phyloP scores from a whole-genome alignment of 2,329 filamentous ascomycete genomes.

The Cordyceps fumosorosea region DNA sequence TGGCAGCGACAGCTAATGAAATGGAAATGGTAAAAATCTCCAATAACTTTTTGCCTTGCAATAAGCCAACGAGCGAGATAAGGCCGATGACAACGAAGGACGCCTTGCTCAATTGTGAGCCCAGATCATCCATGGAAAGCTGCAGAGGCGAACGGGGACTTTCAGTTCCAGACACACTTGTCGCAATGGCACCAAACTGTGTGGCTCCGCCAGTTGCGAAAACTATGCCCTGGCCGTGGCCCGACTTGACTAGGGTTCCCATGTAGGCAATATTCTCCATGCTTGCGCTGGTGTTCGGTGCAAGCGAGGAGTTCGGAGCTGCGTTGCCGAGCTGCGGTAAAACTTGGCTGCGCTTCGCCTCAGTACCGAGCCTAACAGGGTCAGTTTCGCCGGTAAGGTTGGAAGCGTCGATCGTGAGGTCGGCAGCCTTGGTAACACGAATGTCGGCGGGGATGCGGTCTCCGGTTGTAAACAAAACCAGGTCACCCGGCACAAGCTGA shows the following conservation, averaged over 20 bases:
- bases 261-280: constrained; percentile 94
- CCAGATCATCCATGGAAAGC: constrained; percentile 94
- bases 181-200: constrained; percentile 93
- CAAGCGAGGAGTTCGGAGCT: not conserved
- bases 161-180: constrained; percentile 89
- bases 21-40: constrained; percentile 98
- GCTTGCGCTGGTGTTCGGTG: constrained; percentile 30
- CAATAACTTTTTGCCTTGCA: constrained; percentile 81
- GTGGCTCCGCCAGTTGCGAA: constrained; percentile 91
- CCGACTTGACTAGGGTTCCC: constrained; percentile 92
- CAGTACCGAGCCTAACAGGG: constrained; percentile 71
- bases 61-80: constrained; percentile 83
- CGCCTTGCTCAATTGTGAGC: constrained; percentile 91
- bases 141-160: constrained; percentile 91
- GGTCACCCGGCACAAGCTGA: constrained; percentile 83
- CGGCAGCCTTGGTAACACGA: constrained; percentile 81
- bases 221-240: constrained; percentile 93
- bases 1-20: constrained; percentile 90
- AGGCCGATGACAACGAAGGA: constrained; percentile 91
- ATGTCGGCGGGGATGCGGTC: constrained; percentile 96
- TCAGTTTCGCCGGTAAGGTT: constrained; percentile 97
- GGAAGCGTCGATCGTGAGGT: constrained; percentile 91
- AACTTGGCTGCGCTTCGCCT: constrained; percentile 39
- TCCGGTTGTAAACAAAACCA: constrained; percentile 90
- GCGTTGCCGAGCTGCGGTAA: constrained; percentile 11